Evolutionary conservation across 2,329 filamentous ascomycete species (phyloP).

Genomic region (Fusarium coicis): DNA sequence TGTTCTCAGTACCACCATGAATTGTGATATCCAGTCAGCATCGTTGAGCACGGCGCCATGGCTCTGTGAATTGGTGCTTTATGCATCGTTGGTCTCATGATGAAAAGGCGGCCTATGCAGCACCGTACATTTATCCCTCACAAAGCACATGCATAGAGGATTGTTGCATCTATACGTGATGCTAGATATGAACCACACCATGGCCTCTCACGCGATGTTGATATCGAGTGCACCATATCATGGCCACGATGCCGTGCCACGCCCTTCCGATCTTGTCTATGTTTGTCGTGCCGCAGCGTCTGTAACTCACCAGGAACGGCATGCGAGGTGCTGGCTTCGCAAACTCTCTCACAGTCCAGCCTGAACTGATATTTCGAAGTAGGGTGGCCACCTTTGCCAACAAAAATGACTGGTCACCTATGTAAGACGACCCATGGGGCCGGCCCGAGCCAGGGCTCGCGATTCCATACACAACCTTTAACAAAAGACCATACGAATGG

Average conservation of each 20-base stretch:
- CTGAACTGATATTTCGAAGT: constrained; percentile 21
- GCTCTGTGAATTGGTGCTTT: not conserved
- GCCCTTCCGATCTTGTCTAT: constrained; percentile 31
- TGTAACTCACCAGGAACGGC: constrained; percentile 36
- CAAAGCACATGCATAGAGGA: constrained; percentile 15
- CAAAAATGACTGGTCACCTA: constrained; percentile 41
- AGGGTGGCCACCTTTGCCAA: constrained; percentile 27
- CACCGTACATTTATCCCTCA: constrained; percentile 4
- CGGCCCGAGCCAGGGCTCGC: constrained; percentile 43
- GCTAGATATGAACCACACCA: constrained; percentile 19
- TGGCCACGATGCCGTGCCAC: constrained; percentile 17
- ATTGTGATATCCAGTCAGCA: constrained; percentile 18
- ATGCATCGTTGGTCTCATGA: constrained; percentile 21
- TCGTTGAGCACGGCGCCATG: constrained; percentile 4
- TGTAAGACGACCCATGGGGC: constrained; percentile 45
- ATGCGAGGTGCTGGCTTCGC: constrained; percentile 19
- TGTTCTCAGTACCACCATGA: constrained; percentile 1
- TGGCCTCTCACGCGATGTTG: constrained; percentile 7
- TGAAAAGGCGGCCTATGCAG: constrained; percentile 7
- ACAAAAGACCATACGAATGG: constrained; percentile 15
- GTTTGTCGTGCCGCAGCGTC: constrained; percentile 17
- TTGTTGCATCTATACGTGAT: constrained; percentile 14
- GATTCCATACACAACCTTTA: constrained; percentile 14
- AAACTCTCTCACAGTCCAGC: constrained; percentile 23
- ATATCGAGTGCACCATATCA: constrained; percentile 7